Evolutionary conservation across 345 rosid genomes (phyloP), one percentile per base, ranked within the genome.

Genomic region (Eucalyptus regnans): DNA sequence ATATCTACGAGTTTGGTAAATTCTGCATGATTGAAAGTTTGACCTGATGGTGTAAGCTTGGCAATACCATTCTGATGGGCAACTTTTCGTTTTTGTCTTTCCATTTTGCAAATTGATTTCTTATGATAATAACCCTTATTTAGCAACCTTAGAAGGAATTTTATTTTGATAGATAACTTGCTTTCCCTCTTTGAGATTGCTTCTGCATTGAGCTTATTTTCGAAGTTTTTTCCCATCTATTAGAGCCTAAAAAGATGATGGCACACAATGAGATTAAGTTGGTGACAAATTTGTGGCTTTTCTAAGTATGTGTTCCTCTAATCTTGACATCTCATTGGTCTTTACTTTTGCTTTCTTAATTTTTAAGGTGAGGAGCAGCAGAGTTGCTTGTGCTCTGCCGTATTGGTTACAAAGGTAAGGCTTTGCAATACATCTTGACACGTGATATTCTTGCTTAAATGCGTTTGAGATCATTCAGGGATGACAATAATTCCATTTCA

Each of bases 321-420:
- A 84, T 6, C 60, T 25, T 60, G 86, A 44, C 60, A 50, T 62
- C 9, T 86, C 56, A 37, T 41, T 20, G 48, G 48, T 12, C 83
- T 41, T 41, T 76, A 76, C 23, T 20, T n/a, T 76, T 37, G 83
- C 83, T 76, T 76, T 86, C 31, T 41, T 66, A 44, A 88, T 86
- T 88, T 58, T 92, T 89, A 91, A 98, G 99, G 93, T 8, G 95
- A 94, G 7, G 97, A 94, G 87, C 94, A 91, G 71, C 89, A 51
- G 90, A 91, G 99, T 89, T 94, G 97, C 91, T 91, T 92, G 86
- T 93, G 92, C 84, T 91, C 98, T 25, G 91, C 90, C 14, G 88
- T 96, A 87, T 87, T 95, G 89, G 93, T 89, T 44, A 60, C 91
- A 18, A 91, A 97, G 98, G 99, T 95, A 92, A 87, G 71, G 86